A percentile compares a stretch with the other conserved stretches of the same genome.
phyloP scores from a whole-genome alignment of 306 rosid species.

The Lathyrus tuberosus region DNA sequence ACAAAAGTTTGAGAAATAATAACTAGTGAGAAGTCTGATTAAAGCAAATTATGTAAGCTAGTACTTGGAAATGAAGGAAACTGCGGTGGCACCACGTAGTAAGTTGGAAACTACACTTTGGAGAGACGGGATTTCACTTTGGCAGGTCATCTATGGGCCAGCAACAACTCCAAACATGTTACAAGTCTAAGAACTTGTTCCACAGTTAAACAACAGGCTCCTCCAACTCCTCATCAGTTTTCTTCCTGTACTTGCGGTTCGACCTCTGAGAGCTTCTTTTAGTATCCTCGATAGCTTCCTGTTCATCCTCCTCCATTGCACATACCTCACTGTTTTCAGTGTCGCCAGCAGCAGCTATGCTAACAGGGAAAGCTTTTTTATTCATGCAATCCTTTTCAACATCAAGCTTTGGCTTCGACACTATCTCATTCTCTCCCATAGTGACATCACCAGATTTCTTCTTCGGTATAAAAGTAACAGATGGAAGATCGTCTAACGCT shows the following conservation, averaged over 20 bases:
- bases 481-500: conserved; percentile 53
- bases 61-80: background rate
- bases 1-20: background rate
- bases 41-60: conserved; percentile 25
- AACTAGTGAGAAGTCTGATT: background rate
- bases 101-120: background rate
- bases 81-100: background rate
- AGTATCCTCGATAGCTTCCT: conserved; percentile 40
- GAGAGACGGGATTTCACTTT: background rate
- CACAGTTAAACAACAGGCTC: conserved; percentile 39
- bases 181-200: background rate
- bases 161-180: background rate
- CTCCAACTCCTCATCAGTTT: conserved; percentile 50
- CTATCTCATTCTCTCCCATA: conserved; percentile 58
- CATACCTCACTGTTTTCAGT: conserved; percentile 56
- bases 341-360: conserved; percentile 58
- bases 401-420: conserved; percentile 49
- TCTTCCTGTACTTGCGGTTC: conserved; percentile 72
- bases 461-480: conserved; percentile 75
- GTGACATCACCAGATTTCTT: conserved; percentile 66
- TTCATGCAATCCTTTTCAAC: conserved; percentile 44
- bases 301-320: conserved; percentile 95
- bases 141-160: background rate
- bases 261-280: conserved; percentile 52
- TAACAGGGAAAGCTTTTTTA: conserved; percentile 44